These are phyloP conservation scores for Podochytrium sp. DNA, from an alignment of 192 early-diverging fungal species.

Conservation along the genomic window DNA sequence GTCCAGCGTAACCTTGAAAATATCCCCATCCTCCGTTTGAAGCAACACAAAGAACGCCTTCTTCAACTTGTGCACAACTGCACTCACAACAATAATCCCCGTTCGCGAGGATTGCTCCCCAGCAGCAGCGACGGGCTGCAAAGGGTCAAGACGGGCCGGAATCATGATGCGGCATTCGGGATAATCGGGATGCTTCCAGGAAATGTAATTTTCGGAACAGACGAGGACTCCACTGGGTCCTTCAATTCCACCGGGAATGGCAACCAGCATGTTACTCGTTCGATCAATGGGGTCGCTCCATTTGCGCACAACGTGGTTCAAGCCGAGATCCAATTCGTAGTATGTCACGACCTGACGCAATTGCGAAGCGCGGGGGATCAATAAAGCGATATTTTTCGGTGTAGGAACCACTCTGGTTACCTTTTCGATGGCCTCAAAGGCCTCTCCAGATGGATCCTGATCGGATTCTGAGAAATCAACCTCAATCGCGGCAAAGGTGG, in stretches of 20 bases:
- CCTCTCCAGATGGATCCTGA: constrained; percentile 73
- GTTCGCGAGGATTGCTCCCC: constrained; percentile 45
- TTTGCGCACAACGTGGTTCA: constrained; percentile 97
- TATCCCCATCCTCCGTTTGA: constrained; percentile 91
- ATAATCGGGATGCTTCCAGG: constrained; percentile 79
- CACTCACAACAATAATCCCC: constrained; percentile 77
- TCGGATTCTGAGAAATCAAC: constrained; percentile 83
- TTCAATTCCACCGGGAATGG: constrained; percentile 86
- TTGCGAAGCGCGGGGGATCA: no score
- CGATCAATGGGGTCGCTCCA: constrained; percentile 85
- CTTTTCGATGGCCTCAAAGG: constrained; percentile 74
- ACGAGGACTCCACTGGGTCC: constrained; percentile 98
- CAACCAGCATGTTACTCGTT: constrained; percentile 80
- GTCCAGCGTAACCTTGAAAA: constrained; percentile 92
- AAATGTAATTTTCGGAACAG: constrained; percentile 87
- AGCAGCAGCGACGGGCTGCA: constrained; percentile 50
- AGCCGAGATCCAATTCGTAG: constrained; percentile 96
- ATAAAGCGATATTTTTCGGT: neutral
- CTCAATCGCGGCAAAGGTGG: constrained; percentile 94
- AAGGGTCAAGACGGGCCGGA: constrained; percentile 73
- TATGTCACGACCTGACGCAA: constrained; percentile 74
- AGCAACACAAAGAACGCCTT: constrained; percentile 88
- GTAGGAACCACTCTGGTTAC: constrained; percentile 44
- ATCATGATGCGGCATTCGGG: constrained; percentile 73
- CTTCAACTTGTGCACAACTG: constrained; percentile 90